Conservation (phyloP, 2,329 filamentous ascomycete species). For the Cladosporium halotolerans region DNA sequence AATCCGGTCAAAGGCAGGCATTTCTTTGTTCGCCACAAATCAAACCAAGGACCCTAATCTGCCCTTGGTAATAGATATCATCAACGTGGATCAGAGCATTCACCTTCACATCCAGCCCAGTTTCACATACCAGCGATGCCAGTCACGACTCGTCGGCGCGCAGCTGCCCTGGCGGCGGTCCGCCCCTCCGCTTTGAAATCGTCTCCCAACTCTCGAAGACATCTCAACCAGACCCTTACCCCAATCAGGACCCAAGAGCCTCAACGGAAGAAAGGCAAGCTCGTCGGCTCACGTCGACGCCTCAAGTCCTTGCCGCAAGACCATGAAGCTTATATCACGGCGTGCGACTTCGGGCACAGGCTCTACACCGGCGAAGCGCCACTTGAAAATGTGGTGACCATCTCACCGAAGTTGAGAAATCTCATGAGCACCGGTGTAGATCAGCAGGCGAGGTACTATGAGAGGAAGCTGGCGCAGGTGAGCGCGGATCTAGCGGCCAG, state of each 20-base stretch:
- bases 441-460: slow-evolving; percentile 6
- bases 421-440: background rate
- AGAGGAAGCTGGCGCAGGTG: slow-evolving; percentile 8
- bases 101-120: too few relatives aligned
- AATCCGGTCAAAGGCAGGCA: too few relatives aligned
- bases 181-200: background rate
- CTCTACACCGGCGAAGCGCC: background rate
- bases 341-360: slow-evolving; percentile 1
- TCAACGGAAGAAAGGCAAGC: background rate
- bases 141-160: slow-evolving; percentile 3
- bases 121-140: background rate
- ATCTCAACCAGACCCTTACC: background rate
- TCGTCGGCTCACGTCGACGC: background rate
- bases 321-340: background rate
- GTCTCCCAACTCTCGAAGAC: background rate
- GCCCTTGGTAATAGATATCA: too few relatives aligned
- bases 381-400: background rate
- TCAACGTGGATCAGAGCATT: too few relatives aligned
- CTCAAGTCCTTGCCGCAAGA: background rate
- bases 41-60: too few relatives aligned
- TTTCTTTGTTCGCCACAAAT: background rate
- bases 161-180: background rate
- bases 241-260: background rate
- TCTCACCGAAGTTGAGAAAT: background rate
- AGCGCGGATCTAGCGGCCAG: slow-evolving; percentile 7